Base-by-base conservation (phyloP, 164 flowering plant genomes). In the Macadamia tetraphylla region DNA sequence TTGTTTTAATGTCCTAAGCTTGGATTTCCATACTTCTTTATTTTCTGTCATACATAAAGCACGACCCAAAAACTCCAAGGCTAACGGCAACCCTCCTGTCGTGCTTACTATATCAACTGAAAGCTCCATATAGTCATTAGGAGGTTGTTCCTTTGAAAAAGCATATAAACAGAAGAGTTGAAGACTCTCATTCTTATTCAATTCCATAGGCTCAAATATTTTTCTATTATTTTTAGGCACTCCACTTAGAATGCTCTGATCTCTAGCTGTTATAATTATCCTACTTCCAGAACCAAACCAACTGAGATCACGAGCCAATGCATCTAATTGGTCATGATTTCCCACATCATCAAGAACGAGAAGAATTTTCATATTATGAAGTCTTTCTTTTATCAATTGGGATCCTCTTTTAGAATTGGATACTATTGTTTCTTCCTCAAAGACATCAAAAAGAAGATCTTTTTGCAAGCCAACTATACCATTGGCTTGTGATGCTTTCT, bases 251-350 rank as follows among this genome's bases (percentile, higher is more conserved):
- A 66, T 51, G 2, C 40, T 35, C 29, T 12, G 17, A 66, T 66
- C 62, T 57, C 48, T 56, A 1, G 70, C 64, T 13, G 73, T 76
- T 49, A 69, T 66, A 13, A 76, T 61, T 35, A 76, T 69, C 58
- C 75, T 51, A 63, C 75, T 76, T 46, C 75, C 75, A n/a, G 51
- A 67, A 58, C 30, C 35, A 65, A 68, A 71, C 75, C 78, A 76
- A 23, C 68, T 57, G 71, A 52, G 44, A 0, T 48, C 17, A 23
- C 53, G 65, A 57, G 63, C 75, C 42, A 76, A 35, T 30, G 40
- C 68, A 17, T 65, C 51, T 7, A 76, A 70, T 46, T 68, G 70
- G 6, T 58, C n/a, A 8, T 11, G 56, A 64, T 63, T 60, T 49
- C 55, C 73, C 51, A 75, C 78, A 71, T 75, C 72, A 64, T 76